Conservation (phyloP, 345 rosid genomes). For the Gossypium longicalyx region DNA sequence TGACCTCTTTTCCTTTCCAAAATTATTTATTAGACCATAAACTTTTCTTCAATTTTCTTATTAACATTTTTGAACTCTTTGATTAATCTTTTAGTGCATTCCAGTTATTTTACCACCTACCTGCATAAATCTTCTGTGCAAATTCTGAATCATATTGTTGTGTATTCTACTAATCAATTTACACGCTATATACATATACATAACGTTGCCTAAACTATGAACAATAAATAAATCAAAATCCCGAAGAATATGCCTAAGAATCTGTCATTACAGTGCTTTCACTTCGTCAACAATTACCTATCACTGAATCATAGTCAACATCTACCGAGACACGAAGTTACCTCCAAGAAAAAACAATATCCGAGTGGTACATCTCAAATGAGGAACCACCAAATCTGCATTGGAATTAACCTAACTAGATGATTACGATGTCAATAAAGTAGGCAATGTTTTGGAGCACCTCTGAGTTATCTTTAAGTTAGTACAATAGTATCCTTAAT, state of each 20-base stretch:
- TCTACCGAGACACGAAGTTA: background rate
- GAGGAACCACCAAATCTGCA: background rate
- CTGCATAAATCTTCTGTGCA: background rate
- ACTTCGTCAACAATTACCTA: background rate
- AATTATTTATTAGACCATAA: background rate
- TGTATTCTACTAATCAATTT: background rate
- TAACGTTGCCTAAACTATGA: background rate
- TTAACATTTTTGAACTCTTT: background rate
- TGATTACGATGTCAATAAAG: background rate
- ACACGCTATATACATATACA: background rate
- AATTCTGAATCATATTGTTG: background rate
- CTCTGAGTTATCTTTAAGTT: background rate
- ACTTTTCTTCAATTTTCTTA: background rate
- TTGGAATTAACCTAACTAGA: background rate
- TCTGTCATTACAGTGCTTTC: background rate
- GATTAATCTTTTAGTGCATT: background rate
- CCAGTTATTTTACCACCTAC: background rate
- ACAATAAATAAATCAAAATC: too few species aligned
- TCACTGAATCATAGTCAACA: background rate
- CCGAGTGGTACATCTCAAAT: background rate
- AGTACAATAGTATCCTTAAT: background rate
- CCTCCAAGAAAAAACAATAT: background rate
- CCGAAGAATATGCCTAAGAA: background rate
- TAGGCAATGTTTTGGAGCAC: background rate
- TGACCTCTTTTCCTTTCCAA: background rate